Evolutionary conservation across 2,329 filamentous ascomycete species (phyloP), one percentile per base, ranked within the genome.

Genomic region (Fusarium mundagurra): DNA sequence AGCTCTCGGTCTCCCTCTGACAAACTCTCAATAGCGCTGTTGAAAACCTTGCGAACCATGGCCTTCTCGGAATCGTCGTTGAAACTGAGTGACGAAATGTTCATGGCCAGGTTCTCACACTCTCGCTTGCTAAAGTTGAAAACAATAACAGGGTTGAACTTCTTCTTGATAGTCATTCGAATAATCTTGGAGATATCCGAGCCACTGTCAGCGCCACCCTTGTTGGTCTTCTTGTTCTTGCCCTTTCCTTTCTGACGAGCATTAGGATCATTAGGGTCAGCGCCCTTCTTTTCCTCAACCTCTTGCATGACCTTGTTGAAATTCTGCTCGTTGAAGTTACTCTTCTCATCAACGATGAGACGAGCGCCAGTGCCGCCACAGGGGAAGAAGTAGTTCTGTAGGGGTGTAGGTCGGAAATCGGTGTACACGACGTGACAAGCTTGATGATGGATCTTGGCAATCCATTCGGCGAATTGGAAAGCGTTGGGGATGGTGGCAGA

Each of bases 121-220:
- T 98, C 96, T 75, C 96, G 90, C 86, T 99, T 99, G 88, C 95
- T 98, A 86, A 99, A 99, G 84, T 96, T 98, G 89, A 99, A 99
- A 44, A 99, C 95, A 81, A 99, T 99, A 78, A 98, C 96, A 0
- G 96, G 96, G 80, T 99, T 98, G 84, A 96, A 97, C 81, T 93
- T 96, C 86, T 95, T 98, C 84, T 94, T 89, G 92, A 99, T 97
- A 77, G 98, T 97, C 96, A 99, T 99, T 83, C 93, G 94, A 76
- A 99, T 93, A 79, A 99, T 98, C 87, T 98, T 98, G 86, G 94
- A 95, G 71, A 99, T 98, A 83, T 99, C 96, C 3, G 90, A 89
- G 27, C 91, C 92, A 34, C 88, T 90, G 69, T 92, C 89, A 47
- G 89, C 89, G n/a, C 93, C 93, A 57, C 95, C 95, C 84, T 97